phyloP scores from a whole-genome alignment of 768 basidiomycete species.

The Lactarius sp. region DNA sequence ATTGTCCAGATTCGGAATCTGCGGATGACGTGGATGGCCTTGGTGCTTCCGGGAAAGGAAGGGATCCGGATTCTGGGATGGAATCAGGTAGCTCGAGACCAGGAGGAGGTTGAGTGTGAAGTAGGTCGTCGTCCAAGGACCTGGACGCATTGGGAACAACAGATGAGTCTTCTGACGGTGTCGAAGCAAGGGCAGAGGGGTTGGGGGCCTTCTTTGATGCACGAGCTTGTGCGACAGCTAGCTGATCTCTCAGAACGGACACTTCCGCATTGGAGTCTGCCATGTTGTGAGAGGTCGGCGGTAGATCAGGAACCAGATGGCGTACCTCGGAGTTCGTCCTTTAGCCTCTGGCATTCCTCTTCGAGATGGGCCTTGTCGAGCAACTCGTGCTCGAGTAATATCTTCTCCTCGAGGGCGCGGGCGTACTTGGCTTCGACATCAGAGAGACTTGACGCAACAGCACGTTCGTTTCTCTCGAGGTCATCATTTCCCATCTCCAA shows the following conservation, averaged over 20 bases:
- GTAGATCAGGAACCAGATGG: slow-evolving; percentile 14
- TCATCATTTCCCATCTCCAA: slow-evolving; percentile 98
- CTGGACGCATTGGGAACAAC: slow-evolving; percentile 26
- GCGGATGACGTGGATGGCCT: slow-evolving; percentile 22
- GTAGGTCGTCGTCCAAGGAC: slow-evolving; percentile 51
- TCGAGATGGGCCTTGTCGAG: slow-evolving; percentile 86
- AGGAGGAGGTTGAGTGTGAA: slow-evolving; percentile 53
- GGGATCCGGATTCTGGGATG: slow-evolving; percentile 32
- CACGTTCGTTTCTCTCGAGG: slow-evolving; percentile 90
- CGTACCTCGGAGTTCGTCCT: slow-evolving; percentile 88
- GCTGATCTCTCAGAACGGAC: slow-evolving; percentile 73
- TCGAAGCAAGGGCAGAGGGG: slow-evolving; percentile 27
- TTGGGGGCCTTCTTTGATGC: slow-evolving; percentile 27
- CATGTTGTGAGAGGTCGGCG: slow-evolving; percentile 15
- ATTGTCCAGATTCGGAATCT: slow-evolving; percentile 38
- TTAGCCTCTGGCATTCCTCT: slow-evolving; percentile 85
- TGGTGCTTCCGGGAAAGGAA: slow-evolving; percentile 11
- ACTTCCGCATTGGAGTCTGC: slow-evolving; percentile 84
- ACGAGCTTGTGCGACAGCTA: slow-evolving; percentile 39
- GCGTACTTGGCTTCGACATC: slow-evolving; percentile 88
- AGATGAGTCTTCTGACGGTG: slow-evolving; percentile 34
- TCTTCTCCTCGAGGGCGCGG: slow-evolving; percentile 91
- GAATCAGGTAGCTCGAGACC: slow-evolving; percentile 60
- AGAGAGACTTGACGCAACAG: slow-evolving; percentile 74
- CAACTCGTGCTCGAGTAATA: slow-evolving; percentile 92